Evolutionary conservation across 352 stramenopile species (phyloP), one percentile per base, ranked within the genome.

Genomic region (Pythium coloratum): DNA sequence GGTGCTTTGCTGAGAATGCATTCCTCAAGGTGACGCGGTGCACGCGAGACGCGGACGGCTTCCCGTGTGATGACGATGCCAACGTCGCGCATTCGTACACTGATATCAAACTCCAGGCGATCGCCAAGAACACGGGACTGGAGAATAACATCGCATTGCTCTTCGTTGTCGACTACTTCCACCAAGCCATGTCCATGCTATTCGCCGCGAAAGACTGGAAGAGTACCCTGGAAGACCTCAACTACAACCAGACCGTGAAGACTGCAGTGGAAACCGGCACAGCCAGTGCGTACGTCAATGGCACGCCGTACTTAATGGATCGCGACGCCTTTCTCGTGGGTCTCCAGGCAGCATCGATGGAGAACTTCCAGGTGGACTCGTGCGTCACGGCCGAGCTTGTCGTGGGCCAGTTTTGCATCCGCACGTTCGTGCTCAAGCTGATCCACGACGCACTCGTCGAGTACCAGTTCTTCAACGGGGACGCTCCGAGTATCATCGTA

Each of bases 91-190:
- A 58, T 2, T 62, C 42, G 9, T 73, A 72, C 28, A 46, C 54
- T 1, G 75, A 81, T 51, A 66, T 82, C 18, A 71, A 79, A 46
- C 56, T 84, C 5, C 50, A 32, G 2, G 24, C 38, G n/a, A 6
- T 78, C 8, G 36, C 28, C 3, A 32, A 42, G 3, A 64, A 58
- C 14, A 76, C 77, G 3, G 75, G 77, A 0, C 62, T 85, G 6
- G 46, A 70, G 14, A 85, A 85, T 61, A 85, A 75, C 59, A 54
- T 81, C 1, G 72, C 75, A 14, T 54, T 85, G 50, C 64, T 85
- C 5, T 85, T 62, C 49, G 60, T 81, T 1, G 53, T 82, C 14
- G 77, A 82, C 3, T 82, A 76, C 33, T 82, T 85, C 62, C 64
- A 81, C 42, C 67, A 79, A 34, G 71, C 59, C 13, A 72, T 82